phyloP scores from a whole-genome alignment of 768 basidiomycete genomes.

The Lyophyllum decastes region DNA sequence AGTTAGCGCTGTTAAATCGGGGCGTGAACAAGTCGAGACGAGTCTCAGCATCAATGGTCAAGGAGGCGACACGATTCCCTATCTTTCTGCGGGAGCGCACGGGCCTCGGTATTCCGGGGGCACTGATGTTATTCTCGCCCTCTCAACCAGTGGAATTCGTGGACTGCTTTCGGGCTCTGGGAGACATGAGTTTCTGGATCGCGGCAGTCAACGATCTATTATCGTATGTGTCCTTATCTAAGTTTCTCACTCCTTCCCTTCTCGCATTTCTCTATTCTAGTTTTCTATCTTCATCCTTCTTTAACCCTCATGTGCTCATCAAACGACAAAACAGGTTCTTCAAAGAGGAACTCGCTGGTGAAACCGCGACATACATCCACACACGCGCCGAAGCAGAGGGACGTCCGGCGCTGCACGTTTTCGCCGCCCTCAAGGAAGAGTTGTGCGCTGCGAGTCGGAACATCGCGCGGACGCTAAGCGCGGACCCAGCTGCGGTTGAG shows the following conservation, averaged over 20 bases:
- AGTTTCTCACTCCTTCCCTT: too few species aligned
- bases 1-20: not conserved
- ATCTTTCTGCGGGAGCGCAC: conserved; percentile 14
- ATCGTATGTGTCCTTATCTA: conserved; percentile 22
- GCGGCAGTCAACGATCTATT: conserved; percentile 16
- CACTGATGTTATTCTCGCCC: conserved; percentile 13
- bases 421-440: conserved; percentile 17
- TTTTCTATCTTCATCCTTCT: too few species aligned
- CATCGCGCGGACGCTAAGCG: not conserved
- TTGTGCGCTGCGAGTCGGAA: conserved; percentile 2
- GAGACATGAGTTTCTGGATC: conserved; percentile 19
- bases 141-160: not conserved
- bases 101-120: conserved; percentile 3
- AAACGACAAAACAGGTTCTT: conserved; percentile 9
- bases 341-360: conserved; percentile 21
- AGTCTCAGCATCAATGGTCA: too few species aligned
- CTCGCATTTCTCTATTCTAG: too few species aligned
- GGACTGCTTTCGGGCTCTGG: conserved; percentile 6
- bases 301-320: too few species aligned
- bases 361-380: conserved; percentile 16
- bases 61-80: conserved; percentile 6
- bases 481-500: conserved; percentile 2
- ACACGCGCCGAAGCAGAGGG: conserved; percentile 9
- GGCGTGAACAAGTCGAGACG: too few species aligned
- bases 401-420: conserved; percentile 2